A percentile compares a stretch with the other conserved stretches of the same genome.
Conservation (phyloP, 129 eudicot species). For the Rutidosis leptorrhynchoides region DNA sequence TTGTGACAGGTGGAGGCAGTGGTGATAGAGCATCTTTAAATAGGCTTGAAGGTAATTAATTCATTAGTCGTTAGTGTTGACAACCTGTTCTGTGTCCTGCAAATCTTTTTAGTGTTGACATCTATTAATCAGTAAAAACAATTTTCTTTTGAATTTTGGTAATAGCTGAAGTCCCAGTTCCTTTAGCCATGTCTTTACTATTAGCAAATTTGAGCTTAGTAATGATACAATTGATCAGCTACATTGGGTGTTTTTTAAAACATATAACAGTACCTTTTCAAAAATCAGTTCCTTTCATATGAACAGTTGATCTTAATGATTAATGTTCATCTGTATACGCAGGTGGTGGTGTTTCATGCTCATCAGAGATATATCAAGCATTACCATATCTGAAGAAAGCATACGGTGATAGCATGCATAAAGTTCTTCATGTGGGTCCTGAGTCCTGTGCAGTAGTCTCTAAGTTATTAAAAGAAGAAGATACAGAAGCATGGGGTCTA, state of each 20-base stretch:
- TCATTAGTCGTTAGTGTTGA: not conserved
- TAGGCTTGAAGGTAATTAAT: slow-evolving; percentile 78
- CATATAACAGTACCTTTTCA: not conserved
- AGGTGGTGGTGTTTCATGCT: slow-evolving; percentile 79
- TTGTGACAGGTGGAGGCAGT: slow-evolving; percentile 60
- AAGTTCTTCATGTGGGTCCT: slow-evolving; percentile 86
- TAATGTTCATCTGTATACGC: slow-evolving; percentile 14
- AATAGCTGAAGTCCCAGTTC: not conserved
- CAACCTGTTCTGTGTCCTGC: slow-evolving; percentile 18
- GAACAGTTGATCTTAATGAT: not conserved
- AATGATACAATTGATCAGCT: not conserved
- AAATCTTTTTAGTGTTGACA: not conserved
- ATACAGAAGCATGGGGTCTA: slow-evolving; percentile 91
- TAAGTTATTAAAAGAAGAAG: slow-evolving; percentile 74
- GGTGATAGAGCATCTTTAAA: slow-evolving; percentile 42
- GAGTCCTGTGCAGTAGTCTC: slow-evolving; percentile 84
- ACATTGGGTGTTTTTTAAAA: not conserved
- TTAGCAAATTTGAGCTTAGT: not conserved
- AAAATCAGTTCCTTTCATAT: not conserved
- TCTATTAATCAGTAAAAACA: not conserved
- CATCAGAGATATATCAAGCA: slow-evolving; percentile 57
- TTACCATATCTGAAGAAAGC: slow-evolving; percentile 71
- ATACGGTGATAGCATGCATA: slow-evolving; percentile 82
- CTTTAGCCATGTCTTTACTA: not conserved
- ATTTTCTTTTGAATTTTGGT: not conserved